phyloP scores from a whole-genome alignment of 1,284 basidiomycete species.

The Coriolopsis trogii region DNA sequence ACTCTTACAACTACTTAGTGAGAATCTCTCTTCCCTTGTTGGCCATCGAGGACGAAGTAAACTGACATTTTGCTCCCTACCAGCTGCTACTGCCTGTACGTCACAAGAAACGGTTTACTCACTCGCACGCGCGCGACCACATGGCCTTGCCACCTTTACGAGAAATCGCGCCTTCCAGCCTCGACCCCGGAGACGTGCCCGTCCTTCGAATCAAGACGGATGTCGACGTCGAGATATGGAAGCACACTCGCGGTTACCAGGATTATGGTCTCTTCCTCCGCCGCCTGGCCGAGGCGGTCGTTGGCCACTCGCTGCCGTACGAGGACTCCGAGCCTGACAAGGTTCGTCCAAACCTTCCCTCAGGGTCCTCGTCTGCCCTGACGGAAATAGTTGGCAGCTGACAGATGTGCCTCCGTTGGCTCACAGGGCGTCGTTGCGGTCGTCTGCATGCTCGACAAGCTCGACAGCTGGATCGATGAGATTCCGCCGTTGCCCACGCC shows the following conservation, averaged over 20 bases:
- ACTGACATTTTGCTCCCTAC: too few relatives aligned
- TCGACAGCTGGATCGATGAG: constrained; percentile 81
- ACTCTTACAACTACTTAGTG: too few relatives aligned
- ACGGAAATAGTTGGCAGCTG: too few relatives aligned
- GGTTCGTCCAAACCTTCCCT: constrained; percentile 35
- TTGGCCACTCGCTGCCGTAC: constrained; percentile 57
- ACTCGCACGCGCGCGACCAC: not conserved
- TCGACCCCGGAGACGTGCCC: constrained; percentile 30
- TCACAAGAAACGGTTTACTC: not conserved
- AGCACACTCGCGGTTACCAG: constrained; percentile 64
- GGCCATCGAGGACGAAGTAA: too few relatives aligned
- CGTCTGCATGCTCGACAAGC: constrained; percentile 51
- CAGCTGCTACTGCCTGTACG: not conserved
- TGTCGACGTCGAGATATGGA: constrained; percentile 71
- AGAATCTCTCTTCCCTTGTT: too few relatives aligned
- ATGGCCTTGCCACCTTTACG: constrained; percentile 42
- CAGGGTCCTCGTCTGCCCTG: not conserved
- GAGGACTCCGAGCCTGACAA: constrained; percentile 35
- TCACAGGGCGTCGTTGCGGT: constrained; percentile 4
- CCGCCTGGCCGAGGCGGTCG: constrained; percentile 73
- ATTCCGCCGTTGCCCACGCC: constrained; percentile 81
- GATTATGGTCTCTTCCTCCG: constrained; percentile 77
- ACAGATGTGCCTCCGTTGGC: too few relatives aligned
- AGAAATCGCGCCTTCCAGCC: constrained; percentile 42
- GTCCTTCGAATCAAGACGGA: constrained; percentile 64